Base-by-base conservation (phyloP, 2,329 filamentous ascomycete genomes). In the Fusarium sp. region DNA sequence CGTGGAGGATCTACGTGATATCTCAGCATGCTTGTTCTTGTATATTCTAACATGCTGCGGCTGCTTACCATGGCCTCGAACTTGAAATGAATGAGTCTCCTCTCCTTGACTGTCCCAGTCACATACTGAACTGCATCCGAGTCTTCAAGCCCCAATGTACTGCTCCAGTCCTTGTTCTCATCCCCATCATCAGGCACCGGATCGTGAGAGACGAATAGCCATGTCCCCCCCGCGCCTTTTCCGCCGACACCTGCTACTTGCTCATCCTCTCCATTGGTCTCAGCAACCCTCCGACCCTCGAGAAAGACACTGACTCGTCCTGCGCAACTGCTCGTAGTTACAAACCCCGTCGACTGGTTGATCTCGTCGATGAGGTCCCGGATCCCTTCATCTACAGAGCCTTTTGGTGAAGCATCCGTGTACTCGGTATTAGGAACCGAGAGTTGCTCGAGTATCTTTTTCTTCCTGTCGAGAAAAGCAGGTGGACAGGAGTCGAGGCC, bases 301-400 rank as follows among this genome's bases (percentile, higher is more conserved):
- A 97, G 85, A 79, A 97, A 98, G 5, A 98, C 93, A 73, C 93
- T 95, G 55, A 97, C 89, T 61, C 96, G 87, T 1, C 96, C 96
- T 3, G 94, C 93, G 81, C 96, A 98, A 82, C 95, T 98, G 83
- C 95, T 98, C 4, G 95, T 98, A 2, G 96, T 98, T 36, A 97
- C 94, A 44, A 95, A 89, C 2, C 94, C 94, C 2, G 91, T 88
- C 7, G 92, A 79, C 2, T 78, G 81, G 82, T 98, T 98, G 80
- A 98, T 92, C 74, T 93, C 90, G 59, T 88, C 87, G 69, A 98
- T 95, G 62, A 98, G 85, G 24, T 91, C 87, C 55, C 92, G 89
- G 74, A 98, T 95, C 1, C 91, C 92, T 56, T 85, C 89, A 81
- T 98, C 96, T 22, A 98, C 89, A 1, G 91, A 93, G 17, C 95